These are phyloP conservation scores for Claviceps pazoutovae DNA, from an alignment of 2,329 filamentous ascomycete genomes.

Conservation along the genomic window DNA sequence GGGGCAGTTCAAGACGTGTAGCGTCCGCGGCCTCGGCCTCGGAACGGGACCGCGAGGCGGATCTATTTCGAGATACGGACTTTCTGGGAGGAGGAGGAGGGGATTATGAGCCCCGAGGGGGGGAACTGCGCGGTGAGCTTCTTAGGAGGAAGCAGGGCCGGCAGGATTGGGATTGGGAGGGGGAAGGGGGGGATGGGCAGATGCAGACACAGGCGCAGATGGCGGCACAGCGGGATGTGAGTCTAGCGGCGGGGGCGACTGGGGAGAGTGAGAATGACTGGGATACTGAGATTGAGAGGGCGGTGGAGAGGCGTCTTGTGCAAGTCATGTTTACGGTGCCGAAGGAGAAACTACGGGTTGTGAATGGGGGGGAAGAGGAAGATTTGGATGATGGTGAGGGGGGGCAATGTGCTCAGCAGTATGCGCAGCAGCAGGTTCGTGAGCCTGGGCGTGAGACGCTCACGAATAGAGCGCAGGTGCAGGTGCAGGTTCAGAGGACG, in stretches of 20 bases:
- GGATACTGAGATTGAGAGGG: conserved; percentile 67
- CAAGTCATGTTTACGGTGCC: conserved; percentile 92
- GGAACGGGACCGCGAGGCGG: not conserved
- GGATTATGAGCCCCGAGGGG: conserved; percentile 27
- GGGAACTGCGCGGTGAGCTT: conserved; percentile 31
- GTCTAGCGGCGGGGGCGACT: not conserved
- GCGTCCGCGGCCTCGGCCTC: conserved; percentile 9
- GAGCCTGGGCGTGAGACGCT: too few species aligned
- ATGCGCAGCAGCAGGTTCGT: too few species aligned
- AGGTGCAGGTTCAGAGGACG: too few species aligned
- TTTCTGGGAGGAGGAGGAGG: conserved; percentile 3
- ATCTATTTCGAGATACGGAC: too few species aligned
- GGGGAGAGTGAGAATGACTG: conserved; percentile 49
- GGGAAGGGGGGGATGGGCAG: conserved; percentile 5
- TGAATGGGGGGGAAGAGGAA: conserved; percentile 55
- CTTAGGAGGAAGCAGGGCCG: conserved; percentile 41
- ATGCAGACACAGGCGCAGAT: too few species aligned
- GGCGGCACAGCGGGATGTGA: too few species aligned
- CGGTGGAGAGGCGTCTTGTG: conserved; percentile 56
- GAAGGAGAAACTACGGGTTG: conserved; percentile 72
- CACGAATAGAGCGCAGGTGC: too few species aligned
- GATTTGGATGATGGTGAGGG: too few species aligned
- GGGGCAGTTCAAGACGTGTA: conserved; percentile 1
- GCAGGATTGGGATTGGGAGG: conserved; percentile 34
- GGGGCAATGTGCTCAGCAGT: too few species aligned